Evolutionary conservation across 176 grass and related monocot genomes (phyloP).

Genomic region (Carex pumila): DNA sequence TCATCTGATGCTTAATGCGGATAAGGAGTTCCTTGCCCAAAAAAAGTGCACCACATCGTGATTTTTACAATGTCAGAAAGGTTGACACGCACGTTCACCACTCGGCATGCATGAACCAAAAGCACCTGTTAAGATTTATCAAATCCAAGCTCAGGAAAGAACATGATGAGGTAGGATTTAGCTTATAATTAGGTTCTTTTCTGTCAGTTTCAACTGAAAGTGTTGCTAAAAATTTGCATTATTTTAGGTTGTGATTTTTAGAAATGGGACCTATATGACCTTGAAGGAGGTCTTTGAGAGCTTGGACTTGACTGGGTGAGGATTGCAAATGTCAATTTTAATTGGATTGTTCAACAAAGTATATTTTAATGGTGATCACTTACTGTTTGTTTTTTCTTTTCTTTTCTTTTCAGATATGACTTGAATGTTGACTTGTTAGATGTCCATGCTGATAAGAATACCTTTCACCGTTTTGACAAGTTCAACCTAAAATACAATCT

Average conservation of each 20-base stretch:
- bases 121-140: slow-evolving; percentile 90
- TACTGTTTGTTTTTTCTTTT: neutral
- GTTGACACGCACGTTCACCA: slow-evolving; percentile 99
- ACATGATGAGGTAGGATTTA: slow-evolving; percentile 74
- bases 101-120: slow-evolving; percentile 99
- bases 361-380: neutral
- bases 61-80: slow-evolving; percentile 99
- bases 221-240: slow-evolving; percentile 17
- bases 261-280: slow-evolving; percentile 98
- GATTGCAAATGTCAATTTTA: slow-evolving; percentile 15
- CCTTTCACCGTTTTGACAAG: slow-evolving; percentile 99
- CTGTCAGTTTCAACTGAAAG: neutral
- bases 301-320: slow-evolving; percentile 93
- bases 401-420: slow-evolving; percentile 61
- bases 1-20: slow-evolving; percentile 92
- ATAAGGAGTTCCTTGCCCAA: slow-evolving; percentile 95
- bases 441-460: slow-evolving; percentile 98
- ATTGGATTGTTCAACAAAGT: slow-evolving; percentile 17
- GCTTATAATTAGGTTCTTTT: neutral
- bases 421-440: slow-evolving; percentile 97
- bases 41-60: slow-evolving; percentile 94
- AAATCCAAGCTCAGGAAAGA: slow-evolving; percentile 96
- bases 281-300: slow-evolving; percentile 97
- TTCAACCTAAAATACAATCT: slow-evolving; percentile 99
- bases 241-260: slow-evolving; percentile 93